These are phyloP conservation scores for Pythium monospermum DNA, from an alignment of 352 stramenopile genomes.

Conservation along the genomic window DNA sequence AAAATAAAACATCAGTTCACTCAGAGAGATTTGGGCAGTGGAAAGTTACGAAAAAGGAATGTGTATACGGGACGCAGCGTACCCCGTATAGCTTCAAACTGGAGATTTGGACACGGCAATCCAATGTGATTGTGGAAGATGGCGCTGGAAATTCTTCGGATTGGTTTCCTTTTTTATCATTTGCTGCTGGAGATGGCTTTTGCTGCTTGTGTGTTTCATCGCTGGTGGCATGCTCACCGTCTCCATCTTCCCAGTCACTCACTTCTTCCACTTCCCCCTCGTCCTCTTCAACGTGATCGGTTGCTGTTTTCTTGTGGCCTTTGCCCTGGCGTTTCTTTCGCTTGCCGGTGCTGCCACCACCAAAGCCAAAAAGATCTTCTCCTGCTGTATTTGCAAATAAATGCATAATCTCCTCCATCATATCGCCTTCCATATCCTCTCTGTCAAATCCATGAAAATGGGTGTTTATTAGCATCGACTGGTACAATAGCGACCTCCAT, in stretches of 20 bases:
- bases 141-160: too few species aligned
- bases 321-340: slow-evolving; percentile 7
- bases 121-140: too few species aligned
- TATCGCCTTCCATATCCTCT: slow-evolving; percentile 35
- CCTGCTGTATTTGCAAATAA: slow-evolving; percentile 28
- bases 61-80: not conserved
- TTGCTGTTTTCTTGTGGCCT: not conserved
- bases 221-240: too few species aligned
- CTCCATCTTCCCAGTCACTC: slow-evolving; percentile 23
- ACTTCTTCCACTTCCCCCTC: slow-evolving; percentile 26
- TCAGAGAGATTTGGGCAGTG: not conserved
- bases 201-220: too few species aligned
- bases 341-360: slow-evolving; percentile 1
- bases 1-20: too few species aligned
- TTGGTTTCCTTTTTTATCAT: too few species aligned
- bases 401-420: slow-evolving; percentile 40
- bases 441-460: slow-evolving; percentile 9
- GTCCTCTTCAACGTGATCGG: not conserved
- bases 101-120: too few species aligned
- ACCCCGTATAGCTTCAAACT: slow-evolving; percentile 6
- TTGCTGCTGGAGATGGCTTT: too few species aligned
- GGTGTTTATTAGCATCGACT: too few species aligned
- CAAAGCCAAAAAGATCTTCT: slow-evolving; percentile 21
- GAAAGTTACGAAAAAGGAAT: too few species aligned
- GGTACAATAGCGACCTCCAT: not conserved